Conservation (phyloP, 129 eudicot species). For the Pulicaria dysenterica region DNA sequence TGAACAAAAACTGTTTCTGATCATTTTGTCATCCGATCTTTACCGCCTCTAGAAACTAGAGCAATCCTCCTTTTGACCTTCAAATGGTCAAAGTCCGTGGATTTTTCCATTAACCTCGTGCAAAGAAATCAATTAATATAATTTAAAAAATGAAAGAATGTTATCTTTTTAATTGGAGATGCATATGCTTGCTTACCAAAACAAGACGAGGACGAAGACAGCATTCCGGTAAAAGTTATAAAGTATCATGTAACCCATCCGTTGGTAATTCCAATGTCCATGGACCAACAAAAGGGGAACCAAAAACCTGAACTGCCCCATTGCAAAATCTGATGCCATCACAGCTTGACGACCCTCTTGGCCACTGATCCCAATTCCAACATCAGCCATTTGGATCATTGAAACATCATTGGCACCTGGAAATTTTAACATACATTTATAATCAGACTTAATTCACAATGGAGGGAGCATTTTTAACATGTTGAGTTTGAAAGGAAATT, state of each 20-base stretch:
- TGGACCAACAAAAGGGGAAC: constrained; percentile 90
- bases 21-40: neutral
- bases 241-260: constrained; percentile 89
- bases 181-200: constrained; percentile 75
- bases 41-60: neutral
- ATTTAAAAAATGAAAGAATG: neutral
- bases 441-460: constrained; percentile 13
- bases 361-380: constrained; percentile 97
- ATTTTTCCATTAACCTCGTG: neutral
- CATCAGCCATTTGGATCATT: constrained; percentile 99
- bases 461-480: neutral
- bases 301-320: constrained; percentile 95
- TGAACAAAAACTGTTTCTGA: constrained; percentile 3
- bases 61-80: constrained; percentile 19
- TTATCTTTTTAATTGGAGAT: constrained; percentile 19
- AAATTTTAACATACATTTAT: constrained; percentile 9
- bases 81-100: neutral
- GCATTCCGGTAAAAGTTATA: constrained; percentile 97
- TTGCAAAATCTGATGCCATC: constrained; percentile 98
- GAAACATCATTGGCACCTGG: constrained; percentile 99
- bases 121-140: neutral
- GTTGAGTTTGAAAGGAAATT: neutral
- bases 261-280: constrained; percentile 99
- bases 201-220: constrained; percentile 73
- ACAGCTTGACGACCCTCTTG: constrained; percentile 99